A percentile compares a stretch with the other conserved stretches of the same genome.
Evolutionary conservation across 1,139 yeast species (phyloP).

Genomic region (Lodderomyces jiufengensis): DNA sequence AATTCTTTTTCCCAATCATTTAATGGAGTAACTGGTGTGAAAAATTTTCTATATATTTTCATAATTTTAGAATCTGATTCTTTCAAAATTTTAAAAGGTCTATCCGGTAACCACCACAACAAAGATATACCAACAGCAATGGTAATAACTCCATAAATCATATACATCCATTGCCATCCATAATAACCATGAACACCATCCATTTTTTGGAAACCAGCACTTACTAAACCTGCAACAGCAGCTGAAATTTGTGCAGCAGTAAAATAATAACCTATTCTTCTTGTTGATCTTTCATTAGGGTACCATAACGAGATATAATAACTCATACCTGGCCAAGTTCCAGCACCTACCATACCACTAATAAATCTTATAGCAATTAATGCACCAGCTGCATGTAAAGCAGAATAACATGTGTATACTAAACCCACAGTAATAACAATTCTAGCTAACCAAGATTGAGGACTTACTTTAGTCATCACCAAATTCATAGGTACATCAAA

Average conservation of each 20-base stretch:
- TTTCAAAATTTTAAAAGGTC: conserved; percentile 35
- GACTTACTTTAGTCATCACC: conserved; percentile 77
- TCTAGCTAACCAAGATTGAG: conserved; percentile 82
- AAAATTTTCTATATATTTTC: conserved; percentile 20
- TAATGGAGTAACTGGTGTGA: conserved; percentile 50
- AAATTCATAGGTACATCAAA: conserved; percentile 89
- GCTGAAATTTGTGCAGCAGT: conserved; percentile 91
- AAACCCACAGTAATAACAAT: conserved; percentile 74
- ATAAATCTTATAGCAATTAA: conserved; percentile 69
- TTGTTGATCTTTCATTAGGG: conserved; percentile 73
- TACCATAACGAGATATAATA: conserved; percentile 84
- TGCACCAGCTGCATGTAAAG: conserved; percentile 52
- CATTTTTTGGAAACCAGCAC: conserved; percentile 85
- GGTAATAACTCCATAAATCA: conserved; percentile 74
- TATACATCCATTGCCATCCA: conserved; percentile 89
- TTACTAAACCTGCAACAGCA: conserved; percentile 78
- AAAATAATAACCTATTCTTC: conserved; percentile 82
- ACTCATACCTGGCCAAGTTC: conserved; percentile 93
- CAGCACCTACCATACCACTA: conserved; percentile 81
- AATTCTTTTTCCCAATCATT: conserved; percentile 48
- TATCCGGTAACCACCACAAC: conserved; percentile 85
- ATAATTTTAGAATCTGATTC: conserved; percentile 12
- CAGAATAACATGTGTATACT: conserved; percentile 70
- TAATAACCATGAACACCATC: conserved; percentile 65
- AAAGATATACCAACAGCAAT: conserved; percentile 60